Evolutionary conservation across 345 rosid species (phyloP), one percentile per base, ranked within the genome.

Genomic region (Reutealis trisperma): DNA sequence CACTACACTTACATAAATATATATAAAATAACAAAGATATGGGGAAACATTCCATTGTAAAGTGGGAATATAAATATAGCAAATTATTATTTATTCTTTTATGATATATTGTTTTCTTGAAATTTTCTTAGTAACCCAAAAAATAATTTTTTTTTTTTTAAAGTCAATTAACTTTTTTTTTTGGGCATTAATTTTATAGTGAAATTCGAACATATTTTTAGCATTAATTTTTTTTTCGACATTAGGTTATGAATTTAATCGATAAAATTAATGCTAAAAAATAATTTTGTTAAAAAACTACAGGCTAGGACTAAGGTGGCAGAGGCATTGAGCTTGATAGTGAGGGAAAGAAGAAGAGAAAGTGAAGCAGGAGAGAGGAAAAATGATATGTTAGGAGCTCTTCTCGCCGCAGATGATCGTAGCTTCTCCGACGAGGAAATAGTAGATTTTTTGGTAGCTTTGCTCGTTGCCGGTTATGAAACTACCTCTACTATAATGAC

Each of bases 261-360:
- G 30, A 27, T 27, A 27, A 27, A 27, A 27, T 27, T 27, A 27
- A 27, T 27, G 30, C 30, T 27, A 27, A 27, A 27, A 27, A 27
- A 27, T 27, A 0, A 27, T 27, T 27, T 27, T 1, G 44, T 4
- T 68, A 4, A 10, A 69, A 51, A 49, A 57, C 71, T 58, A 52
- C 18, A 96, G 99, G 98, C 99, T 1, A 85, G 99, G 83, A 89
- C 91, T 18, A 96, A 94, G 86, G 99, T 96, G 83, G 98, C 98
- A 12, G 99, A 94, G 87, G 97, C 97, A 10, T 76, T 96, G 80
- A 88, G 84, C 47, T 78, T 92, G 86, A 81, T 96, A 69, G 99
- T 94, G 84, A 85, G 87, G 84, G 80, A 83, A 59, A 85, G 96
- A 80, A 89, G 99, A 79, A 86, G 83, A 67, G 86, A 87, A 75